phyloP scores from a whole-genome alignment of 140 eudicot species.

The Senecio squalidus region DNA sequence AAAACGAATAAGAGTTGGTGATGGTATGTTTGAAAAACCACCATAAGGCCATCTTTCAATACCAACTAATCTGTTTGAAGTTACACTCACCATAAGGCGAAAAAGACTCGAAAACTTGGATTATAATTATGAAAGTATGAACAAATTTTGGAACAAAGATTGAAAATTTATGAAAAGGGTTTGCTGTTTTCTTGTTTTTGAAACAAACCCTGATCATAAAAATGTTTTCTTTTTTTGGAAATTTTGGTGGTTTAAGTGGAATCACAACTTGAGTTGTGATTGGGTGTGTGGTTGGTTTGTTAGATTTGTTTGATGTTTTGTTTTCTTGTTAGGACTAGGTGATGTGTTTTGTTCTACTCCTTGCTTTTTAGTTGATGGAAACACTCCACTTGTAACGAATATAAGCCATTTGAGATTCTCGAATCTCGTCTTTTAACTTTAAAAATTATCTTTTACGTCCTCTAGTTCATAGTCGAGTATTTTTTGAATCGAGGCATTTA shows the following conservation, averaged over 20 bases:
- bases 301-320: slow-evolving; percentile 2
- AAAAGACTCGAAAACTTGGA: not conserved
- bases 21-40: not conserved
- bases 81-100: slow-evolving; percentile 18
- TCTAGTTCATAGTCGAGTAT: not conserved
- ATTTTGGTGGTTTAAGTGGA: slow-evolving; percentile 17
- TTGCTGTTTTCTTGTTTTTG: not conserved
- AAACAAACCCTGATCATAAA: not conserved
- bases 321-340: not conserved
- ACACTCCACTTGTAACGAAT: slow-evolving; percentile 5
- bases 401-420: not conserved
- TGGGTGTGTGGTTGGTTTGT: slow-evolving; percentile 26
- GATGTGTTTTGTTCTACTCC: slow-evolving; percentile 23
- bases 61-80: slow-evolving; percentile 21
- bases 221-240: not conserved
- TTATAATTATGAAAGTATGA: not conserved
- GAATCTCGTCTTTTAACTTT: too few species aligned
- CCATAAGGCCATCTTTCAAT: slow-evolving; percentile 12
- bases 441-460: not conserved
- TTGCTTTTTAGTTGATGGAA: not conserved
- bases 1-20: not conserved
- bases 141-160: not conserved
- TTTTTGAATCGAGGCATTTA: not conserved
- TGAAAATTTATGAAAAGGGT: not conserved
- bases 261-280: slow-evolving; percentile 16